Percentiles rank a stretch among this genome's conserved stretches.
Conservation (phyloP, 2,329 filamentous ascomycete species). For the Fusarium verticillioides region DNA sequence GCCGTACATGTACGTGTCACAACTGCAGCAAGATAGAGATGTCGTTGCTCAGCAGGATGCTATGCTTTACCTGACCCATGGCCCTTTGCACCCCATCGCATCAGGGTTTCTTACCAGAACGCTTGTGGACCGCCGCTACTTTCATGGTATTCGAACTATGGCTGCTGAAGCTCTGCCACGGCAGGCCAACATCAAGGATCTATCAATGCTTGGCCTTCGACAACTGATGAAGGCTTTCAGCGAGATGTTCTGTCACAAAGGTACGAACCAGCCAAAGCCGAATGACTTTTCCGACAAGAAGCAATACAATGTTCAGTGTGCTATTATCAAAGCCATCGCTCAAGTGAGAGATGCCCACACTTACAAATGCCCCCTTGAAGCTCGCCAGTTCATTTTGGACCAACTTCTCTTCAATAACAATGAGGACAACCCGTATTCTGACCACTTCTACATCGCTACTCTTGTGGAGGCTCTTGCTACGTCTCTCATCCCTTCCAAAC, state of each 20-base stretch:
- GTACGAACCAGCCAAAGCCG: conserved; percentile 80
- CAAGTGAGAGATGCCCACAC: conserved; percentile 75
- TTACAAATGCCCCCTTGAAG: conserved; percentile 81
- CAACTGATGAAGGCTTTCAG: conserved; percentile 89
- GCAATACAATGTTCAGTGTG: conserved; percentile 84
- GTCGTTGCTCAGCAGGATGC: conserved; percentile 87
- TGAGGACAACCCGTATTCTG: conserved; percentile 86
- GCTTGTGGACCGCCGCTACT: conserved; percentile 91
- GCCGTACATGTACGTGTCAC: conserved; percentile 97
- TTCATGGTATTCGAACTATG: conserved; percentile 89
- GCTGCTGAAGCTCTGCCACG: conserved; percentile 82
- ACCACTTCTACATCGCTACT: conserved; percentile 87
- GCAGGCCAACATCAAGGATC: conserved; percentile 74
- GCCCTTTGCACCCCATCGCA: conserved; percentile 79
- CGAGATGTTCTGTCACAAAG: conserved; percentile 86
- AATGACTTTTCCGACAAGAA: conserved; percentile 93
- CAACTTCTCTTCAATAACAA: conserved; percentile 96
- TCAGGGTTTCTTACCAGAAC: conserved; percentile 92
- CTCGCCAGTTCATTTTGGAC: conserved; percentile 86
- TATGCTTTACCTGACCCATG: conserved; percentile 76
- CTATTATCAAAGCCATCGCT: conserved; percentile 84
- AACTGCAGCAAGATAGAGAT: conserved; percentile 95
- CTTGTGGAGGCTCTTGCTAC: conserved; percentile 74
- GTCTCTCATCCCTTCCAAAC: conserved; percentile 64
- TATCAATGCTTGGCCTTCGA: conserved; percentile 79